Conservation (phyloP, 2,329 filamentous ascomycete species). For the Teratosphaeria zuluensis region DNA sequence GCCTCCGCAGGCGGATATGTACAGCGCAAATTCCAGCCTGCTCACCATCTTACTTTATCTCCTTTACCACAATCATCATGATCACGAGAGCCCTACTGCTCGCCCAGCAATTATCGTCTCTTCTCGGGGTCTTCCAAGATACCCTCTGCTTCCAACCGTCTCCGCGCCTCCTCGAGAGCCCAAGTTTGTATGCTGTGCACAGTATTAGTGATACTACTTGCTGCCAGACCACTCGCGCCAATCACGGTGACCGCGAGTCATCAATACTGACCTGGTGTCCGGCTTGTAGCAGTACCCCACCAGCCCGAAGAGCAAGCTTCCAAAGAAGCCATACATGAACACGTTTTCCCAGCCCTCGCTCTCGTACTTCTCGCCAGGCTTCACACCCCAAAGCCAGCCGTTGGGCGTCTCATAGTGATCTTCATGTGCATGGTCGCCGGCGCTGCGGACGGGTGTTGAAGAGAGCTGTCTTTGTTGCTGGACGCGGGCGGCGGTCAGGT, state of each 20-base stretch:
- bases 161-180: constrained; percentile 92
- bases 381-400: constrained; percentile 89
- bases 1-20: constrained; percentile 6
- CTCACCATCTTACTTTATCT: not conserved
- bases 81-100: not conserved
- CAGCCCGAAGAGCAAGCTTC: constrained; percentile 60
- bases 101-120: not conserved
- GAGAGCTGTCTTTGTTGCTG: constrained; percentile 23
- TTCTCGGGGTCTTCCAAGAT: constrained; percentile 69
- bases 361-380: constrained; percentile 90
- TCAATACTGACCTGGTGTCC: constrained; percentile 75
- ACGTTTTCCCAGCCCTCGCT: constrained; percentile 93
- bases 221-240: not conserved
- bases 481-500: constrained; percentile 15
- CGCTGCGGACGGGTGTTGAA: constrained; percentile 21
- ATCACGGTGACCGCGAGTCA: not conserved
- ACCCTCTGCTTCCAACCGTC: constrained; percentile 91
- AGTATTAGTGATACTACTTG: constrained; percentile 2
- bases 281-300: constrained; percentile 93
- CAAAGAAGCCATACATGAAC: constrained; percentile 77
- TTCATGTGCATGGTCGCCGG: constrained; percentile 56
- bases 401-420: constrained; percentile 79
- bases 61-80: not conserved
- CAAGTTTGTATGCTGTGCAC: constrained; percentile 85
- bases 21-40: constrained; percentile 4